phyloP scores from a whole-genome alignment of 2,329 filamentous ascomycete genomes.

The Diaporthe ampelina region DNA sequence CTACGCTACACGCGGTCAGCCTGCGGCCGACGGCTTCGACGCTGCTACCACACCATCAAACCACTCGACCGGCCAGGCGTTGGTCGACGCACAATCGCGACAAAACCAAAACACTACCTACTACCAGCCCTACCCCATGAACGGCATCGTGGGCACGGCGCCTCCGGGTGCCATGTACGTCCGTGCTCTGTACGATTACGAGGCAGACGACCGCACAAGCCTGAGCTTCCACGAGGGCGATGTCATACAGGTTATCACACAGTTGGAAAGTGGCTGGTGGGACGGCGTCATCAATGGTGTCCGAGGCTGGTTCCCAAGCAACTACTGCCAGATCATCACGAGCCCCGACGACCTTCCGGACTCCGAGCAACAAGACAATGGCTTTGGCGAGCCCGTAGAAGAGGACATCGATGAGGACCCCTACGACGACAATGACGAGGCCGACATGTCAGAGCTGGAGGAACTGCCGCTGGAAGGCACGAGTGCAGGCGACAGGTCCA shows the following conservation, averaged over 20 bases:
- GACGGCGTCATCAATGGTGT: conserved; percentile 98
- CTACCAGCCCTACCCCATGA: conserved; percentile 61
- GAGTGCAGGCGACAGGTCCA: conserved; percentile 76
- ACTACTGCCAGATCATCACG: conserved; percentile 92
- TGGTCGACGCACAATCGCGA: conserved; percentile 43
- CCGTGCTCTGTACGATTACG: conserved; percentile 96
- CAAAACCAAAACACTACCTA: conserved; percentile 45
- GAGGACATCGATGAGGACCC: conserved; percentile 68
- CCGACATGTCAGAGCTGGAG: conserved; percentile 56
- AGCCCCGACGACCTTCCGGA: conserved; percentile 81
- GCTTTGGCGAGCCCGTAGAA: conserved; percentile 66
- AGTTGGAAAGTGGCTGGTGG: conserved; percentile 99
- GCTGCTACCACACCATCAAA: conserved; percentile 42
- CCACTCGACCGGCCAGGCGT: conserved; percentile 38
- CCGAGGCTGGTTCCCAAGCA: conserved; percentile 98
- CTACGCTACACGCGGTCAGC: conserved; percentile 31
- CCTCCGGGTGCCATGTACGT: conserved; percentile 86
- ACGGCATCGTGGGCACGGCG: conserved; percentile 71
- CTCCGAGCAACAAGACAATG: conserved; percentile 73
- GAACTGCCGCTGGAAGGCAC: conserved; percentile 78
- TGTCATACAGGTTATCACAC: conserved; percentile 98
- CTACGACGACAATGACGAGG: conserved; percentile 68
- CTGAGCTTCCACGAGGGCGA: conserved; percentile 97
- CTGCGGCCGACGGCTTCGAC: conserved; percentile 36
- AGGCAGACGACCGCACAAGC: conserved; percentile 96